phyloP scores from a whole-genome alignment of 257 asterid species.

The Phtheirospermum japonicum region DNA sequence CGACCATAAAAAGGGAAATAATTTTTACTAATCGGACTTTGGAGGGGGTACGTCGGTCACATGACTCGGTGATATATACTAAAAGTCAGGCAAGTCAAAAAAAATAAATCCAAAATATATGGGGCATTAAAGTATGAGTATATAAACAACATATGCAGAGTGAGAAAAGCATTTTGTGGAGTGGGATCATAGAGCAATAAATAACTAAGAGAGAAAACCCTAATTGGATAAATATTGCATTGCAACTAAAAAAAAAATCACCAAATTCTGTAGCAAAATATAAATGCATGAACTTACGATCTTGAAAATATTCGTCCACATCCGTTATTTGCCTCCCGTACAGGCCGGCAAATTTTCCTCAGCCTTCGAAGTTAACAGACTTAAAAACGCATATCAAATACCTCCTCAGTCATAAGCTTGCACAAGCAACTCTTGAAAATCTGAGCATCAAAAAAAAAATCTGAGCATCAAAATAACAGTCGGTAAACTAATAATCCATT shows the following conservation, averaged over 20 bases:
- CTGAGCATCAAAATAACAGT: slow-evolving; percentile 20
- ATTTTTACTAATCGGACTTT: neutral
- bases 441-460: slow-evolving; percentile 26
- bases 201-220: slow-evolving; percentile 13
- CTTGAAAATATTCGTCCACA: slow-evolving; percentile 99
- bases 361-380: slow-evolving; percentile 26
- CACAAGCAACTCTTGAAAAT: slow-evolving; percentile 23
- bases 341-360: slow-evolving; percentile 31
- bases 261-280: neutral
- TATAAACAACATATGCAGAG: slow-evolving; percentile 7
- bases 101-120: neutral
- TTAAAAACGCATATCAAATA: slow-evolving; percentile 25
- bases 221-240: neutral
- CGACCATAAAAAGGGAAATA: neutral
- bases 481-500: slow-evolving; percentile 12
- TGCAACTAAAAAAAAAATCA: neutral
- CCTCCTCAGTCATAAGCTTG: slow-evolving; percentile 24
- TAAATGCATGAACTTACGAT: slow-evolving; percentile 53
- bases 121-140: too few relatives aligned
- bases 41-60: neutral
- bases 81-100: neutral
- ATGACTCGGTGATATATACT: neutral
- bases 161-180: neutral
- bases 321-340: slow-evolving; percentile 41
- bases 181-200: slow-evolving; percentile 13